Evolutionary conservation across 805 yeast species (phyloP), one percentile per base, ranked within the genome.

Genomic region (Yarrowia sp.): DNA sequence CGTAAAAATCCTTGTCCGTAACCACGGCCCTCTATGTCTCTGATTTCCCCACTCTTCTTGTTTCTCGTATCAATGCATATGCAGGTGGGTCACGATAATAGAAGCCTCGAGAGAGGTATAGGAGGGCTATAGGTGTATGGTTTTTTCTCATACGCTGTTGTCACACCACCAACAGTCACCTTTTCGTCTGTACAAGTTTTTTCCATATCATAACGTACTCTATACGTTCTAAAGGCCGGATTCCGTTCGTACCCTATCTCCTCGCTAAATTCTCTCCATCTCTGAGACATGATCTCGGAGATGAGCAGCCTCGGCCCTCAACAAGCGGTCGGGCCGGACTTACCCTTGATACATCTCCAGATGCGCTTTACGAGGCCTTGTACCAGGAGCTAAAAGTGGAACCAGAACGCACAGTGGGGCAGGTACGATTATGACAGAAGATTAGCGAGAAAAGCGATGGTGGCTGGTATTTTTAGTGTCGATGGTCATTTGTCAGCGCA

Each of bases 251-350:
- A 26, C 32, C 32, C 32, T 26, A 26, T 26, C 32, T 5, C 19
- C 32, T 26, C 32, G 32, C 32, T 26, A 26, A 26, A 26, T 5
- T 3, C 32, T 26, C 32, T 26, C 32, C 36, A 26, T 14, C 14
- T 50, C 55, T 32, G 55, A 50, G 55, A 50, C 55, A 50, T 32
- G 55, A n/a, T 48, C 53, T 50, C 56, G 56, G 56, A 36, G 56
- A 50, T 50, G 52, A 48, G 52, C 32, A 26, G 32, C 32, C 32
- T 26, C 32, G 32, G 32, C 32, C 3, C 52, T 15, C 36, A 22
- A 22, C 36, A 15, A 26, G n/a, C 8, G 55, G 19, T 36, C 56
- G 56, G 41, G 41, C 26, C 56, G 40, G 56, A 38, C 41, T 14
- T n/a, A 8, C 5, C 11, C 38, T n/a, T 12, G 14, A 22, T 4